Base-by-base conservation (phyloP, 208 protist genomes). In the Acanthamoeba polyphaga region DNA sequence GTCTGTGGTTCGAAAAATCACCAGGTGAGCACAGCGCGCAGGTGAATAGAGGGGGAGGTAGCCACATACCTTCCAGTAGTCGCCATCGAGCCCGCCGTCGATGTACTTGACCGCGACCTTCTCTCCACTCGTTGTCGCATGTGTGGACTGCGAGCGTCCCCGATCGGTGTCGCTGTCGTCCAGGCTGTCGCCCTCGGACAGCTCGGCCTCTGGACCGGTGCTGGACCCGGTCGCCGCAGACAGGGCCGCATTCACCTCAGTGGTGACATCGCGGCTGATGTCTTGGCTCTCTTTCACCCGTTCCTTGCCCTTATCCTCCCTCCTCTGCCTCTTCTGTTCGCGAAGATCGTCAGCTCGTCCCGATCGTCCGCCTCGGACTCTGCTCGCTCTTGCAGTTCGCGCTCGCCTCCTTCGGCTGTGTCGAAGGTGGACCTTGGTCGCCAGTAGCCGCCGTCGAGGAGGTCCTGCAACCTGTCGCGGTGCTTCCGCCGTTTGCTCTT, bases 361-460 rank as follows among this genome's bases (percentile, higher is more conserved):
- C 46, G 7, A 49, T 49, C 46, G 46, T 49, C 10, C 46, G 22
- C 22, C 60, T 66, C 22, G 22, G 27, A 22, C 22, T 66, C 60
- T n/a, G 17, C 22, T 66, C 27, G 60, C 22, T 22, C 60, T n/a
- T 66, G 60, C 17, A 66, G 60, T 1, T 66, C 22, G 7, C 5
- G 22, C 60, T 66, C 27, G 60, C 27, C 22, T 66, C 60, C 60
- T 66, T n/a, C 60, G 27, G 13, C 10, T 53, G 49, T 53, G 49
- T 17, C 49, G 58, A 62, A 24, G 58, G 58, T 27, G 29, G 27
- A 10, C 68, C 22, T 22, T 27, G 68, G 68, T 32, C 43, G 19
- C 72, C 72, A 82, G 72, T 82, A 82, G 9, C 72, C 72, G 19
- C 72, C 72, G 43, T 82, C 72, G 32, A 82, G 72, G 19, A 38